A percentile compares a stretch with the other conserved stretches of the same genome.
These are phyloP conservation scores for Arthrinium puccinioides DNA, from an alignment of 2,329 filamentous ascomycete genomes.

Conservation along the genomic window DNA sequence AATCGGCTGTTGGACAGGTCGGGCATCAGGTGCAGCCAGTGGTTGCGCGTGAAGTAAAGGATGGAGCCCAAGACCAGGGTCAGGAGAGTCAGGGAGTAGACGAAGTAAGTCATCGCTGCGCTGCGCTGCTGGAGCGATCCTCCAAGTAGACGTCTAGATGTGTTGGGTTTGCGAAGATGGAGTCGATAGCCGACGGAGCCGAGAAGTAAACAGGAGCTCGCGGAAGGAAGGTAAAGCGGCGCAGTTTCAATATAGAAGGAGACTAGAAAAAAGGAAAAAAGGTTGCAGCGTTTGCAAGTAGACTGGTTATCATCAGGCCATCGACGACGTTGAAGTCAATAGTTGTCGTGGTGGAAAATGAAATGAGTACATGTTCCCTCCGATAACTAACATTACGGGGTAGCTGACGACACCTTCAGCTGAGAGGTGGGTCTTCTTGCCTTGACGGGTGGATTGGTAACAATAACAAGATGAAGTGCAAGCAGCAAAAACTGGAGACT, in stretches of 20 bases:
- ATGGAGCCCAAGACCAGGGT: constrained; percentile 65
- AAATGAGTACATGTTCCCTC: no score
- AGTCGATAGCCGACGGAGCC: background rate
- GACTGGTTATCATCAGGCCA: constrained; percentile 5
- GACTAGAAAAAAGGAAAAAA: constrained; percentile 4
- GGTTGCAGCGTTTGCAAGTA: background rate
- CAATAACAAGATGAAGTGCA: no score
- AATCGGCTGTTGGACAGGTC: constrained; percentile 45
- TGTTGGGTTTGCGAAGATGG: background rate
- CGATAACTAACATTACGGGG: no score
- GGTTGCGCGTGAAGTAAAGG: constrained; percentile 72
- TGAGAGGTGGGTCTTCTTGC: no score
- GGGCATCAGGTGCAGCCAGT: constrained; percentile 68
- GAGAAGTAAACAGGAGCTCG: background rate
- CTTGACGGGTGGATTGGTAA: no score
- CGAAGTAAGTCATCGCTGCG: constrained; percentile 73
- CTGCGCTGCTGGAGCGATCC: no score
- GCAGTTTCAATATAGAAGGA: no score
- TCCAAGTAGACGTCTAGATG: no score
- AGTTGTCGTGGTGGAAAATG: no score
- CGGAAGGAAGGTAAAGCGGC: background rate
- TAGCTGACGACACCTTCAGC: no score
- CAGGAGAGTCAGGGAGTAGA: constrained; percentile 70
- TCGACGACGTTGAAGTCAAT: constrained; percentile 3
- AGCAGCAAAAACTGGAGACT: no score